phyloP scores from a whole-genome alignment of 2,329 filamentous ascomycete species.

The Fusarium incarnatum region DNA sequence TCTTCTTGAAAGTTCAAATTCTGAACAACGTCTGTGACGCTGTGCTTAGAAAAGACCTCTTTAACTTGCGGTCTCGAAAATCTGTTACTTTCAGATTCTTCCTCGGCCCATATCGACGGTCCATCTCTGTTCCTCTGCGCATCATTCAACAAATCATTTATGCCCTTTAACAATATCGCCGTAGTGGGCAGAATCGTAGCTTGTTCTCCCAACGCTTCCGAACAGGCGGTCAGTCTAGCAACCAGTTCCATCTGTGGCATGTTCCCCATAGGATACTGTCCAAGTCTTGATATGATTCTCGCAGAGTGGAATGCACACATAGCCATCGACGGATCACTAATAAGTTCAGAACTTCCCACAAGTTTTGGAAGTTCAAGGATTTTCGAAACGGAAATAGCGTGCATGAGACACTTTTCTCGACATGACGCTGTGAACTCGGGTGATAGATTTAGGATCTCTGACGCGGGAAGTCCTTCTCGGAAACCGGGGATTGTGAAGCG shows the following conservation, averaged over 20 bases:
- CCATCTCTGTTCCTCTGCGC: conserved; percentile 4
- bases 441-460: conserved; percentile 4
- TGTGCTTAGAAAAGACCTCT: conserved; percentile 26
- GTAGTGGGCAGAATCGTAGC: background rate
- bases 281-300: conserved; percentile 24
- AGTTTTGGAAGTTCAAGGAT: background rate
- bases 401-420: conserved; percentile 16
- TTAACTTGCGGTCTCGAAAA: background rate
- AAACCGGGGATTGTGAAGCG: conserved; percentile 40
- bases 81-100: conserved; percentile 11
- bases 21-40: conserved; percentile 12
- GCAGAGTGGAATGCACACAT: conserved; percentile 35
- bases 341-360: background rate
- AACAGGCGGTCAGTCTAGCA: background rate
- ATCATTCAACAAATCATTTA: conserved; percentile 13
- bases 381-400: conserved; percentile 15
- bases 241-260: conserved; percentile 3
- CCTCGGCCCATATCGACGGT: conserved; percentile 25
- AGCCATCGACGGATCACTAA: conserved; percentile 22
- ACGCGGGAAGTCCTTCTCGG: conserved; percentile 9
- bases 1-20: conserved; percentile 5
- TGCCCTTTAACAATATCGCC: conserved; percentile 14
- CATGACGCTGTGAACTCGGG: conserved; percentile 5
- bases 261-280: conserved; percentile 21
- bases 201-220: conserved; percentile 1